Percentiles rank a stretch among this genome's conserved stretches.
These are phyloP conservation scores for Pseudocercospora vitis DNA, from an alignment of 2,329 filamentous ascomycete species.

Conservation along the genomic window DNA sequence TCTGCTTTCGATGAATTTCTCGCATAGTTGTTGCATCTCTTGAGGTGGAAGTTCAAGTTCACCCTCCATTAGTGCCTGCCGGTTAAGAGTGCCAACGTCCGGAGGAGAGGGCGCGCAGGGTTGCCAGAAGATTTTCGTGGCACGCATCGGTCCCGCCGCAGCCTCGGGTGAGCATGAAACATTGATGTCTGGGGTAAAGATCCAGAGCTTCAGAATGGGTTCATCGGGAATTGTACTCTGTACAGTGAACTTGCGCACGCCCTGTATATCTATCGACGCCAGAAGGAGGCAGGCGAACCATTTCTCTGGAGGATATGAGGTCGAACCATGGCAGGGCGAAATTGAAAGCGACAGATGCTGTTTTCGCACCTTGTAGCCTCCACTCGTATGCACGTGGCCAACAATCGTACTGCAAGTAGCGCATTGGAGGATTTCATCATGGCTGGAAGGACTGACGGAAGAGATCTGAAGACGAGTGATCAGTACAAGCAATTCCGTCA, in stretches of 20 bases:
- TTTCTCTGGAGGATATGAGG: conserved; percentile 33
- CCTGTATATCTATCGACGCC: conserved; percentile 56
- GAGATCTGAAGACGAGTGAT: conserved; percentile 11
- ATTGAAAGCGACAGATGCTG: conserved; percentile 29
- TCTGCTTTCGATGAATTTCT: conserved; percentile 38
- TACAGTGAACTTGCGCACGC: conserved; percentile 58
- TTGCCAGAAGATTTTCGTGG: conserved; percentile 59
- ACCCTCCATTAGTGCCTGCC: conserved; percentile 29
- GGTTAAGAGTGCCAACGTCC: conserved; percentile 15
- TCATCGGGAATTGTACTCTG: conserved; percentile 47
- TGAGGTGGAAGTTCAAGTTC: conserved; percentile 31
- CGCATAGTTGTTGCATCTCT: conserved; percentile 44
- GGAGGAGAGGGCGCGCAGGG: conserved; percentile 16
- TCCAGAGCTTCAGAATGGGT: conserved; percentile 48
- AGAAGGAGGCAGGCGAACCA: conserved; percentile 59
- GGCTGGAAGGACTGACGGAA: background rate
- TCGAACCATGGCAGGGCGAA: conserved; percentile 3
- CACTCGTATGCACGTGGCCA: conserved; percentile 45
- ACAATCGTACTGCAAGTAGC: conserved; percentile 40
- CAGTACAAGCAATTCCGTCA: conserved; percentile 2
- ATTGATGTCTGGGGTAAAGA: conserved; percentile 60
- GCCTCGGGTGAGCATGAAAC: conserved; percentile 51
- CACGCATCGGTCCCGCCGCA: conserved; percentile 45
- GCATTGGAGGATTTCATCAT: conserved; percentile 33
- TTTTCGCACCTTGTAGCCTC: conserved; percentile 44